Evolutionary conservation across 2,329 filamentous ascomycete species (phyloP).

Genomic region (Fusarium penzigii): DNA sequence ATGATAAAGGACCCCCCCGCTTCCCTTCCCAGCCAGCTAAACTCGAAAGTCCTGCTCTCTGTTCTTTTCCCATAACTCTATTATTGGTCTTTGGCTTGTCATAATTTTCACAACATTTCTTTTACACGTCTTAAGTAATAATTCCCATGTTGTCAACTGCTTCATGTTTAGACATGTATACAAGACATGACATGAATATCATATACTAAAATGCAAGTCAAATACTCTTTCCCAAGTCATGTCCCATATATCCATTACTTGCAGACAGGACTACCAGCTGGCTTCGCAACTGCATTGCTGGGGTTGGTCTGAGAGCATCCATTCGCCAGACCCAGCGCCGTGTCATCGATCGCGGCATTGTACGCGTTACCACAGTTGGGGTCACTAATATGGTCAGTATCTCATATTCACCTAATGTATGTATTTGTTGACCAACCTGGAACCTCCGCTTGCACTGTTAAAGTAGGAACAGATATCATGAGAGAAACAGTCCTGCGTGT

Average conservation of each 20-base stretch:
- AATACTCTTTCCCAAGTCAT: too few relatives aligned
- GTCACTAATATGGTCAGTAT: slow-evolving; percentile 36
- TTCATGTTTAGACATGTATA: too few relatives aligned
- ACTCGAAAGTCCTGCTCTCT: too few relatives aligned
- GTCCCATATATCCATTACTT: not conserved
- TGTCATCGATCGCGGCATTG: slow-evolving; percentile 45
- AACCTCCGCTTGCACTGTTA: slow-evolving; percentile 47
- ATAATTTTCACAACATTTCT: too few relatives aligned
- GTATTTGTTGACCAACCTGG: slow-evolving; percentile 44
- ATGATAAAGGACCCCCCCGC: too few relatives aligned
- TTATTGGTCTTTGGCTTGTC: too few relatives aligned
- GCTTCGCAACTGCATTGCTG: slow-evolving; percentile 24
- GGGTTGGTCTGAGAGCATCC: slow-evolving; percentile 41
- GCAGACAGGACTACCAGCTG: slow-evolving; percentile 31
- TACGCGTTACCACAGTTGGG: slow-evolving; percentile 49
- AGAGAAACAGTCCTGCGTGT: slow-evolving; percentile 52
- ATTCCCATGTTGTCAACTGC: too few relatives aligned
- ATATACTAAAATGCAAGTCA: too few relatives aligned
- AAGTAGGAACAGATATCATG: slow-evolving; percentile 55
- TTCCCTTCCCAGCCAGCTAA: too few relatives aligned
- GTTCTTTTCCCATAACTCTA: too few relatives aligned
- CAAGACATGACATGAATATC: too few relatives aligned
- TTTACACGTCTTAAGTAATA: too few relatives aligned
- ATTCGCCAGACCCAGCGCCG: slow-evolving; percentile 33
- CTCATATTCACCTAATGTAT: fast-evolving